phyloP scores from a whole-genome alignment of 345 rosid genomes.

The Dimocarpus longan region DNA sequence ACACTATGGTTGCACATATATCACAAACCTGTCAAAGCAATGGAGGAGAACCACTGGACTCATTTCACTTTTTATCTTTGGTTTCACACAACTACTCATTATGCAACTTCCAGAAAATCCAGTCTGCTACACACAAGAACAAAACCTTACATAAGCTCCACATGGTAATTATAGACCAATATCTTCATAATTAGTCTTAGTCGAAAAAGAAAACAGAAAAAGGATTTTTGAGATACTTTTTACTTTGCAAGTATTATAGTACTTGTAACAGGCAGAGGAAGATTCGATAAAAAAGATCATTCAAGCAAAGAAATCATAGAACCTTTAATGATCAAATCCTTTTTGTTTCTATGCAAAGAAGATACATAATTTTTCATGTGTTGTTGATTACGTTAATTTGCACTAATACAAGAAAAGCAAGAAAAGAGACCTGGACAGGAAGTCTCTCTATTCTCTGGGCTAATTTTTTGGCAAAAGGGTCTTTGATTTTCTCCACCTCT shows the following conservation, averaged over 20 bases:
- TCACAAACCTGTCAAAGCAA: conserved; percentile 80
- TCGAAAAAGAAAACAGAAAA: not conserved
- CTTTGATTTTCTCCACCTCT: conserved; percentile 73
- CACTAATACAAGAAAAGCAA: not conserved
- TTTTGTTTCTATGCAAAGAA: too few relatives aligned
- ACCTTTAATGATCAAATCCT: too few relatives aligned
- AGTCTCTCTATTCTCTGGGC: conserved; percentile 67
- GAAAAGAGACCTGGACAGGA: conserved; percentile 64
- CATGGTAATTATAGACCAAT: not conserved
- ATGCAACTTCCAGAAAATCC: conserved; percentile 44
- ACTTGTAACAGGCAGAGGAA: too few relatives aligned
- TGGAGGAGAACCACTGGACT: conserved; percentile 78
- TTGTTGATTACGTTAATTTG: too few relatives aligned
- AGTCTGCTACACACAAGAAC: conserved; percentile 40
- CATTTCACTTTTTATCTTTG: conserved; percentile 38
- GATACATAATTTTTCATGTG: too few relatives aligned
- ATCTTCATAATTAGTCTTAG: not conserved
- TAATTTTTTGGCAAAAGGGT: conserved; percentile 72
- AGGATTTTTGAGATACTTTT: too few relatives aligned
- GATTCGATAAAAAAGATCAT: too few relatives aligned
- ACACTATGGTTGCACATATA: not conserved
- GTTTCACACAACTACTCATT: conserved; percentile 81
- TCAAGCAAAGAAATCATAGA: too few relatives aligned
- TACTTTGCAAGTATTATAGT: too few relatives aligned
- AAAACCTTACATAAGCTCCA: not conserved